Conservation (phyloP, 345 rosid species). For the Theobroma cacao region DNA sequence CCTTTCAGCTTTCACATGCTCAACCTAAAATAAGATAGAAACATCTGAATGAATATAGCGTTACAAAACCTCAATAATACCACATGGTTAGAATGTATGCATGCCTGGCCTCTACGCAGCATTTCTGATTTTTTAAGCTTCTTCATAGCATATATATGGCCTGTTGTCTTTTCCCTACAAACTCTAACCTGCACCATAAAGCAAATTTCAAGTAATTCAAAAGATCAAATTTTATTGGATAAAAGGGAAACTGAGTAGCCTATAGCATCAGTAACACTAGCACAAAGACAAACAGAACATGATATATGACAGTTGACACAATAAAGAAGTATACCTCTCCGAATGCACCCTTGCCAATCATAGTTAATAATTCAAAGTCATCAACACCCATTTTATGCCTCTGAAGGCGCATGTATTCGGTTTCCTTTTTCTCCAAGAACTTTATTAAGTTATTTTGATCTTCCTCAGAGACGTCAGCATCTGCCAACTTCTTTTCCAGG, state of each 20-base stretch:
- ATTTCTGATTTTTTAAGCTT: constrained; percentile 88
- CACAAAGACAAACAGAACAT: background rate
- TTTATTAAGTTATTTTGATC: constrained; percentile 90
- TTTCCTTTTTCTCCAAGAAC: constrained; percentile 90
- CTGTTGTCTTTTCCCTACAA: constrained; percentile 83
- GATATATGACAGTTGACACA: background rate
- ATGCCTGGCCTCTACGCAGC: constrained; percentile 98
- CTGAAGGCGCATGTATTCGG: constrained; percentile 96
- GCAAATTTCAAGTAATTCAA: constrained; percentile 3
- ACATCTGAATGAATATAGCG: constrained; percentile 7
- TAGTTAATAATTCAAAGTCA: constrained; percentile 83
- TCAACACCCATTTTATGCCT: constrained; percentile 93
- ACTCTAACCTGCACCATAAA: constrained; percentile 73
- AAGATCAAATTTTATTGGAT: background rate
- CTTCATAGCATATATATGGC: constrained; percentile 96
- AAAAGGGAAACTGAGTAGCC: background rate
- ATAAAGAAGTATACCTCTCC: constrained; percentile 56
- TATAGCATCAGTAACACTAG: background rate
- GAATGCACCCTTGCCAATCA: constrained; percentile 87
- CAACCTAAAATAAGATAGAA: constrained; percentile 50
- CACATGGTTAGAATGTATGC: constrained; percentile 16
- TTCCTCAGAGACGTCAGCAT: constrained; percentile 96
- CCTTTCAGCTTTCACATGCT: constrained; percentile 94
- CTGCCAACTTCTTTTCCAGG: constrained; percentile 86
- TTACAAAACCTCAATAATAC: constrained; percentile 11